Evolutionary conservation across 2,329 filamentous ascomycete genomes (phyloP), one percentile per base, ranked within the genome.

Genomic region (Sporothrix euskadiensis): DNA sequence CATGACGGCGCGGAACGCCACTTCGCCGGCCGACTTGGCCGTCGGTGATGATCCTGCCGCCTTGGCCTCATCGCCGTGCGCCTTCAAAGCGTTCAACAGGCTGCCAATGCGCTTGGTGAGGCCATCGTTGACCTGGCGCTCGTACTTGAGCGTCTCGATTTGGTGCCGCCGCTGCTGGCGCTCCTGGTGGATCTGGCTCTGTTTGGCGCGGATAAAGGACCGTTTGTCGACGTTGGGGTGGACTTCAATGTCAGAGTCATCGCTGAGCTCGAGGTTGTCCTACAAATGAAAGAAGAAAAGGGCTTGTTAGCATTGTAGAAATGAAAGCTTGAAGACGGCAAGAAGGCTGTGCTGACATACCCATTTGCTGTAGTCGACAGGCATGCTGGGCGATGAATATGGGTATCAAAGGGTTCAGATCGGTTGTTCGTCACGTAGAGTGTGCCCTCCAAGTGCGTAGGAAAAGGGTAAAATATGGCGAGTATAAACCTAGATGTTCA

Each of bases 181-280:
- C 81, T 98, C 92, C 80, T 94, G 90, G 82, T 99, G 96, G 79
- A 99, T 99, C 84, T 99, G 94, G 78, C 91, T 92, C 85, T 98
- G 96, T 84, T 99, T 99, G 77, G 96, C 97, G 77, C 95, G 93
- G 82, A 99, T 99, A 83, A 99, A 99, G 75, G 95, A 98, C 70
- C 92, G 90, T 83, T 99, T 99, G 85, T 99, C 96, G 81, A 99
- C 96, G 81, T 99, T 99, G 75, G 96, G 96, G 83, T 99, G 96
- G 70, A 98, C 96, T 84, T 99, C 96, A 79, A 99, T 91, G 80
- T 99, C 96, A 70, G 94, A 98, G 83, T 99, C 96, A 83, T 99
- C 96, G 80, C 94, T 97, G 80, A 99, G 90, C 89, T 99, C 96
- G 80, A 99, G 89, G 74, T 92, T 91, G 81, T 98, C 92, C 91